Evolutionary conservation across 352 stramenopile species (phyloP), one percentile per base, ranked within the genome.

Genomic region (Pythium folliculosum): DNA sequence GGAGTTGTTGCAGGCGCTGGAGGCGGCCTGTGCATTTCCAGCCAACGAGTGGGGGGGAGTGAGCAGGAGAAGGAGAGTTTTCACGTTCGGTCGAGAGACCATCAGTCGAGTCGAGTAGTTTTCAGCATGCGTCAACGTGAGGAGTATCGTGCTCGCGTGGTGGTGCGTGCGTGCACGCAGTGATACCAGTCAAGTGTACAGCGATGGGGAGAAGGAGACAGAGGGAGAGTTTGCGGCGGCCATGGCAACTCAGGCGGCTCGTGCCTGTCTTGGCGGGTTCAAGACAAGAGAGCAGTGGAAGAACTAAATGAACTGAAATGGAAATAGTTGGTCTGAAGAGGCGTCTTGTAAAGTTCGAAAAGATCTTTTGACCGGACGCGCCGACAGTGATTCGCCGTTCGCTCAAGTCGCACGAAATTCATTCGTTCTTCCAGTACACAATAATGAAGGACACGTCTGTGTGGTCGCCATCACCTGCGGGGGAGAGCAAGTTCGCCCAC

Each of bases 221-320:
- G 44, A 50, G 16, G 19, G 47, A 23, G 47, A 32, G 16, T 19
- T 30, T 35, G 47, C 1, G 8, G 47, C 27, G 27, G 27, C 27
- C 27, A 2, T 32, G 27, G 27, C 27, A 2, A 32, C 27, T 6
- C 27, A 5, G 27, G 27, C 38, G 38, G 35, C 35, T 13, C 35
- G 35, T 40, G 8, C 8, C 35, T 40, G 35, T 14, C 8, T 3
- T 19, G 38, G 12, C 3, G 38, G 43, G 43, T 48, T 48, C 43
- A 44, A 53, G 60, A 65, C 38, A 25, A 56, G 17, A 38, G 37
- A 66, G 47, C 22, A 22, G 48, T 27, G 38, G 59, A 53, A 37
- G 49, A 69, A 64, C 44, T 63, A 56, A 69, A 69, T 69, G 45
- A 64, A 69, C 63, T 60, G 38, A 69, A 57, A 52, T 63, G 54